Base-by-base conservation (phyloP, 1,284 basidiomycete genomes). In the Anthracocystis walkeri region DNA sequence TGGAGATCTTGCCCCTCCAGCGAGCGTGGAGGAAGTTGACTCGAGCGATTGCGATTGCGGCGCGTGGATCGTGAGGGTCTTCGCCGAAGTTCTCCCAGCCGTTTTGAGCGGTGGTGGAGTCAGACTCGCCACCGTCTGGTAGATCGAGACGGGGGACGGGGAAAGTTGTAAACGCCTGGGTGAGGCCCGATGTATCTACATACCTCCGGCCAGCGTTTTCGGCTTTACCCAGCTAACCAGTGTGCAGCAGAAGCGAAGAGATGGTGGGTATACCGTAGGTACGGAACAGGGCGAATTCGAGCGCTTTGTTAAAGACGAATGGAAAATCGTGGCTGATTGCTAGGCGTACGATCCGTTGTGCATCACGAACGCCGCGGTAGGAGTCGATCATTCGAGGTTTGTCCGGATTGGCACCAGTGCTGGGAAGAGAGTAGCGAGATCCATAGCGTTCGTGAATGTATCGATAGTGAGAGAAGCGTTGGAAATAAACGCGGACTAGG, bases 111-210 rank as follows among this genome's bases (percentile, higher is more conserved):
- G 25, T 40, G 12, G 7, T 7, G 0, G 40, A 18, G 10, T 50
- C 48, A 2, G 48, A 12, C 21, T 70, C 67, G 10, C 62, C 67
- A 23, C 62, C 67, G 20, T 70, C 61, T 1, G 88, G 49, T 86
- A 90, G 31, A 91, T 97, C 45, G 56, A 80, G 1, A 82, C 88
- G 0, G 89, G 88, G 16, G 90, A 95, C 83, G 91, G 97, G 89
- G 92, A 93, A 77, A 8, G 78, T 77, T 31, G 77, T 75, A 44
- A 88, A 71, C 4, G 59, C 58, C 74, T 88, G 81, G 61, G 59
- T 55, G 29, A 57, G 52, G 58, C 45, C 48, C 56, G 68, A 56
- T 58, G 65, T 66, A 75, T 82, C 55, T 21, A 75, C 68, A 33
- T 71, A 76, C 48, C 73, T 16, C 0, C 73, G 40, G 16, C 52